These are phyloP conservation scores for Lathyrus aphaca DNA, from an alignment of 306 rosid species.

Conservation along the genomic window DNA sequence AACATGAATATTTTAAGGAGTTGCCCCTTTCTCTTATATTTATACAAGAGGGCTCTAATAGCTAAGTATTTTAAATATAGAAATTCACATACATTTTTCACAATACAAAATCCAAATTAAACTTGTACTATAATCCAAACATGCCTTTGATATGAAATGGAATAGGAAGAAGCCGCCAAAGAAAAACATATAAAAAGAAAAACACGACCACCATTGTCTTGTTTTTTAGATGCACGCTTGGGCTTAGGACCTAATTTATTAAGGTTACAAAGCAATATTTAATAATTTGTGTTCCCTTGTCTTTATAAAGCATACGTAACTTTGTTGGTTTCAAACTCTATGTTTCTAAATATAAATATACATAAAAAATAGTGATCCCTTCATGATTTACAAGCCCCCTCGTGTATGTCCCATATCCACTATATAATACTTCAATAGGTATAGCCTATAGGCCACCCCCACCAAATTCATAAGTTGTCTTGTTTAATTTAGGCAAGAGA, in stretches of 20 bases:
- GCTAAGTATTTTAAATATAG: background rate
- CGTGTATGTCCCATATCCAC: slow-evolving; percentile 39
- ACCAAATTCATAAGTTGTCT: slow-evolving; percentile 16
- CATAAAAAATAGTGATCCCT: slow-evolving; percentile 33
- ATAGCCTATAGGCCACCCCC: slow-evolving; percentile 19
- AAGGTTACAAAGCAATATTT: slow-evolving; percentile 36
- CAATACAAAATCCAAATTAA: slow-evolving; percentile 2
- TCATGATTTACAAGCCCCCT: slow-evolving; percentile 35
- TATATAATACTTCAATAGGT: slow-evolving; percentile 31
- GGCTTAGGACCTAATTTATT: slow-evolving; percentile 40
- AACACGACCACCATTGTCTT: slow-evolving; percentile 51
- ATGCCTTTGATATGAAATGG: background rate
- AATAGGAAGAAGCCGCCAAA: slow-evolving; percentile 49
- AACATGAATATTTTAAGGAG: background rate
- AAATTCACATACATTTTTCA: slow-evolving; percentile 16
- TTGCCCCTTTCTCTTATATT: background rate
- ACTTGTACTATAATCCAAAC: slow-evolving; percentile 14
- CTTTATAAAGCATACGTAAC: slow-evolving; percentile 59
- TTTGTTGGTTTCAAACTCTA: slow-evolving; percentile 77
- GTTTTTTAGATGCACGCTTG: slow-evolving; percentile 59
- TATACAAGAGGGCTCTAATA: background rate
- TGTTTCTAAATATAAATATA: slow-evolving; percentile 32
- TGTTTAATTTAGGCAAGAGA: slow-evolving; percentile 26
- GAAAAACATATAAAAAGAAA: slow-evolving; percentile 30
- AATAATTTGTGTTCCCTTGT: slow-evolving; percentile 58